Conservation (phyloP, 1,139 yeast genomes). For the Suhomyces bolitotheri region DNA sequence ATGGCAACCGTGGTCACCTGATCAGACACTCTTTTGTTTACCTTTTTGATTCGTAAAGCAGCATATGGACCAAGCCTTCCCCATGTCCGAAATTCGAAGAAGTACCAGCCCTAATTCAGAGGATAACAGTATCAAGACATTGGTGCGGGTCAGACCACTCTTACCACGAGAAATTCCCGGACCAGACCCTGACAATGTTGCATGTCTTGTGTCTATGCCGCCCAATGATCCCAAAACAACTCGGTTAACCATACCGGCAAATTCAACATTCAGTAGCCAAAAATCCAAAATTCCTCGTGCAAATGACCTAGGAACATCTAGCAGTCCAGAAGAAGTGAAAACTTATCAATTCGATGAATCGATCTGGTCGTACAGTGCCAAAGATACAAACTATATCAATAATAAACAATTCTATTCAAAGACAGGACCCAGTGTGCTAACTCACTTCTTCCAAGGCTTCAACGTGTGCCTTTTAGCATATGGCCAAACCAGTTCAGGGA, state of each 20-base stretch:
- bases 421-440: conserved; percentile 59
- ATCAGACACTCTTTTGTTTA: conserved; percentile 8
- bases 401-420: conserved; percentile 52
- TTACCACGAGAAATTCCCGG: conserved; percentile 33
- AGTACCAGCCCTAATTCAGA: conserved; percentile 1
- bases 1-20: too few species aligned
- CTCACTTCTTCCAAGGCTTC: conserved; percentile 66
- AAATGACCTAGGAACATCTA: conserved; percentile 9
- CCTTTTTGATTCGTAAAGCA: conserved; percentile 2
- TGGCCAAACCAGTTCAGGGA: conserved; percentile 78
- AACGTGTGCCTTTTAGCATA: conserved; percentile 76
- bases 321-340: conserved; percentile 22
- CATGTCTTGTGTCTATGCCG: conserved; percentile 36
- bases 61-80: background rate
- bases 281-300: conserved; percentile 4
- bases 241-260: conserved; percentile 25
- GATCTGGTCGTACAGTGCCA: conserved; percentile 53
- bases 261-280: conserved; percentile 15
- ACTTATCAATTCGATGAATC: conserved; percentile 57
- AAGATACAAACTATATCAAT: conserved; percentile 38
- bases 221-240: conserved; percentile 22
- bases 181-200: conserved; percentile 8
- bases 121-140: conserved; percentile 40
- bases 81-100: background rate
- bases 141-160: conserved; percentile 49